Evolutionary conservation across 2,329 filamentous ascomycete species (phyloP), one percentile per base, ranked within the genome.

Genomic region (Davidsoniella virescens): DNA sequence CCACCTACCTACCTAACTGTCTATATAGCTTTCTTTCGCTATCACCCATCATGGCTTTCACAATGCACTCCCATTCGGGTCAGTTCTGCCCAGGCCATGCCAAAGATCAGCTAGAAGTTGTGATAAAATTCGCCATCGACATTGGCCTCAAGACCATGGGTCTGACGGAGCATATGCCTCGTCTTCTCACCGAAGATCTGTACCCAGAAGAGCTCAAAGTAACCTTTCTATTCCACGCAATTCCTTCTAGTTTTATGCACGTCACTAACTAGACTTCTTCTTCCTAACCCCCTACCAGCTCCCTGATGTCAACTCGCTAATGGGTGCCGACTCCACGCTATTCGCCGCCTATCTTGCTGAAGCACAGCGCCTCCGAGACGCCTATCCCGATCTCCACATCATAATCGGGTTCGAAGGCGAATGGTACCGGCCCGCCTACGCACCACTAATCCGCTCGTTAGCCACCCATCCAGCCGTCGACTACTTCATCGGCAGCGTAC

Each of bases 11-110:
- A 29, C 2, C 39, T 29, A 37, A 25, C 20, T n/a, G 10, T 8
- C 16, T 20, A 43, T 10, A 43, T 23, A 43, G 12, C 18, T 14
- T 6, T 9, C 8, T 12, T 12, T 12, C 8, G 29, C 7, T 9
- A 33, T 14, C 20, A 9, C n/a, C 8, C 39, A 49, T 29, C 23
- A 96, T 96, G 92, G 88, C 90, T 1, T 94, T 94, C 68, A 93
- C 92, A 4, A 93, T 96, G 71, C 92, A 98, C 66, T 94, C 87
- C 61, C 92, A 98, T 68, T 96, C 92, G 37, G 92, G 92, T 55
- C 86, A 98, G 64, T 98, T 98, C 70, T 98, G 92, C 69, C 81
- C 81, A 8, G 78, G 82, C 58, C 92, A 98, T 69, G 92, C 92
- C 47, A 79, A 82, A 61, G 79, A 94, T 62, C 74, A 78, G 17